phyloP scores from a whole-genome alignment of 768 basidiomycete genomes.

The Pulveroboletus sp. region DNA sequence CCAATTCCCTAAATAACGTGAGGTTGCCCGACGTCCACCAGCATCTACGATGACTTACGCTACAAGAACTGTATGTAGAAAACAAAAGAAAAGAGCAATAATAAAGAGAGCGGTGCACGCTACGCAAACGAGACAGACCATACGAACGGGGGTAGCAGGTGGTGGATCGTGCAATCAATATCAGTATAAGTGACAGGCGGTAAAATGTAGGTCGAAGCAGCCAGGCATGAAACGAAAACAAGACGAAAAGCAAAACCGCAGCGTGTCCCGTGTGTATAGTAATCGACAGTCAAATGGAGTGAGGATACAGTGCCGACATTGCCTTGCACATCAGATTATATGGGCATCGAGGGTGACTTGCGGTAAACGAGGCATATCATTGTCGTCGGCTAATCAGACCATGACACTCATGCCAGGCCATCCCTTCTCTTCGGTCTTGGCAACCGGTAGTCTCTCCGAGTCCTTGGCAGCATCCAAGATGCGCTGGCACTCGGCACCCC shows the following conservation, averaged over 20 bases:
- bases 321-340: constrained; percentile 26
- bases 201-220: constrained; percentile 7
- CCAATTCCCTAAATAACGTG: constrained; percentile 28
- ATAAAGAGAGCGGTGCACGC: neutral
- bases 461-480: constrained; percentile 34
- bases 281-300: constrained; percentile 10
- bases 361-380: constrained; percentile 7
- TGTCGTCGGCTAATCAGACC: constrained; percentile 21
- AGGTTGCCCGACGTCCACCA: constrained; percentile 19
- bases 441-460: constrained; percentile 15
- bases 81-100: neutral
- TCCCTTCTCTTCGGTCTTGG: constrained; percentile 32
- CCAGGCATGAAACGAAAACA: neutral
- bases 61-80: neutral
- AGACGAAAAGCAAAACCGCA: constrained; percentile 24
- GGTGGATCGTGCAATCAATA: constrained; percentile 23
- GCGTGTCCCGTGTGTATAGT: constrained; percentile 21
- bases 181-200: constrained; percentile 18
- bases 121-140: neutral
- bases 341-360: constrained; percentile 15
- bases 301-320: constrained; percentile 17
- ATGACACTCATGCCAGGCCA: constrained; percentile 30
- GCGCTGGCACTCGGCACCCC: constrained; percentile 68
- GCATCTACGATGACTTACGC: constrained; percentile 17
- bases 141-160: neutral